phyloP scores from a whole-genome alignment of 2,329 filamentous ascomycete genomes.

The Aspergillus latus region DNA sequence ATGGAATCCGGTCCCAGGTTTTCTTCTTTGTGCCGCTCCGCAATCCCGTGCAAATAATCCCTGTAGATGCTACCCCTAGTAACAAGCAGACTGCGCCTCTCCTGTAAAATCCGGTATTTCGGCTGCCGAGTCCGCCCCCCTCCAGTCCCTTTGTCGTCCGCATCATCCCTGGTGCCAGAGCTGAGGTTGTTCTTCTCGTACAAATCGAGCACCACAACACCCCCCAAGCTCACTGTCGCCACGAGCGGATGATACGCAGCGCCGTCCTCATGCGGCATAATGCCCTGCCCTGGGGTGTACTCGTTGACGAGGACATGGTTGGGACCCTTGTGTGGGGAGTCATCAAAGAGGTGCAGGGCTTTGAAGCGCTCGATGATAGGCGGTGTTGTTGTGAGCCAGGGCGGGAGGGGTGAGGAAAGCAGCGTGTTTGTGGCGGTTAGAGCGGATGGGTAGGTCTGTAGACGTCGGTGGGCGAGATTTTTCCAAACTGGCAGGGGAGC shows the following conservation, averaged over 20 bases:
- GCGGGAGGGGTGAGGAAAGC: conserved; percentile 67
- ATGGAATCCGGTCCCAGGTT: conserved; percentile 55
- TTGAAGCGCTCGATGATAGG: conserved; percentile 61
- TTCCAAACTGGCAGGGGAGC: conserved; percentile 80
- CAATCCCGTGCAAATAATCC: conserved; percentile 61
- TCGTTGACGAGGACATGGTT: conserved; percentile 96
- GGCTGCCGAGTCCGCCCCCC: conserved; percentile 23
- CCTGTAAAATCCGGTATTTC: conserved; percentile 70
- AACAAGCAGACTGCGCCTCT: conserved; percentile 70
- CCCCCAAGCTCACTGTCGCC: conserved; percentile 83
- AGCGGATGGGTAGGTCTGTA: conserved; percentile 87
- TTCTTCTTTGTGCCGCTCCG: conserved; percentile 59
- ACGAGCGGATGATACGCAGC: conserved; percentile 83
- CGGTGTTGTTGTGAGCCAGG: conserved; percentile 62
- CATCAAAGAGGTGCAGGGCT: conserved; percentile 51
- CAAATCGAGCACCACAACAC: conserved; percentile 74
- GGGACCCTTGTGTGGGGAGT: conserved; percentile 71
- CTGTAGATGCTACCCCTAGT: conserved; percentile 56
- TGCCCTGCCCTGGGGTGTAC: conserved; percentile 83
- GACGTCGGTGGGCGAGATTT: conserved; percentile 78
- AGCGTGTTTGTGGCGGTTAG: conserved; percentile 74
- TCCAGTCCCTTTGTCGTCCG: background rate
- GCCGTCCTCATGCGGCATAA: conserved; percentile 96
- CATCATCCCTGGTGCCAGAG: conserved; percentile 8
- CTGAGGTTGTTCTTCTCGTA: conserved; percentile 54